Evolutionary conservation across 148 eudicot species (phyloP).

Genomic region (Persicaria tinctoria): DNA sequence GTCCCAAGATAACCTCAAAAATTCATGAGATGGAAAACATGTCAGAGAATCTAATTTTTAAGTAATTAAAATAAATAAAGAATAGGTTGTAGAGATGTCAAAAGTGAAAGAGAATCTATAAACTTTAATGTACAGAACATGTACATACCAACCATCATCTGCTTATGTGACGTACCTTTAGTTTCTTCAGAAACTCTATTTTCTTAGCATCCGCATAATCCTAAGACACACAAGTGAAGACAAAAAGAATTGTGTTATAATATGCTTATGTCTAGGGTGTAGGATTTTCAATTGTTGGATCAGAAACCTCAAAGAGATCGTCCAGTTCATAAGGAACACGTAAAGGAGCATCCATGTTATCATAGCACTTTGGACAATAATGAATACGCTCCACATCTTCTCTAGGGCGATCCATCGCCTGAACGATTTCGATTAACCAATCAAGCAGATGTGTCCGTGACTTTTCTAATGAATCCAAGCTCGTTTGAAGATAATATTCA

Average conservation of each 20-base stretch:
- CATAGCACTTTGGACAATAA: slow-evolving; percentile 66
- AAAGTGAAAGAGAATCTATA: too few species aligned
- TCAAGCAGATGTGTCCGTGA: slow-evolving; percentile 54
- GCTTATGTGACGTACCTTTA: too few species aligned
- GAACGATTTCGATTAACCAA: slow-evolving; percentile 63
- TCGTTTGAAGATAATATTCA: slow-evolving; percentile 62
- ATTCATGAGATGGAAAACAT: too few species aligned
- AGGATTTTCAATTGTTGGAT: slow-evolving; percentile 2
- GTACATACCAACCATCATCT: too few species aligned
- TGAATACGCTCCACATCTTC: slow-evolving; percentile 73
- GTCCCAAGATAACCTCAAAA: too few species aligned
- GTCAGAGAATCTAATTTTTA: too few species aligned
- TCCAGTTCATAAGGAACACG: slow-evolving; percentile 87
- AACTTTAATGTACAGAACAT: too few species aligned
- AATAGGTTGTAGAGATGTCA: too few species aligned
- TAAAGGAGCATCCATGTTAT: slow-evolving; percentile 55
- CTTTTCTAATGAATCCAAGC: slow-evolving; percentile 64
- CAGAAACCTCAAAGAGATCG: slow-evolving; percentile 69
- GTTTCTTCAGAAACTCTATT: too few species aligned
- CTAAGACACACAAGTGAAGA: too few species aligned
- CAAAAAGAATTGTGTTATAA: background rate
- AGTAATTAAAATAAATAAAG: too few species aligned
- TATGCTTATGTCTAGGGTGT: background rate
- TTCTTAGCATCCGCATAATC: too few species aligned
- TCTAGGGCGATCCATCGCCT: slow-evolving; percentile 68